These are phyloP conservation scores for Candolleomyces eurysporus DNA, from an alignment of 768 basidiomycete species.

Conservation along the genomic window DNA sequence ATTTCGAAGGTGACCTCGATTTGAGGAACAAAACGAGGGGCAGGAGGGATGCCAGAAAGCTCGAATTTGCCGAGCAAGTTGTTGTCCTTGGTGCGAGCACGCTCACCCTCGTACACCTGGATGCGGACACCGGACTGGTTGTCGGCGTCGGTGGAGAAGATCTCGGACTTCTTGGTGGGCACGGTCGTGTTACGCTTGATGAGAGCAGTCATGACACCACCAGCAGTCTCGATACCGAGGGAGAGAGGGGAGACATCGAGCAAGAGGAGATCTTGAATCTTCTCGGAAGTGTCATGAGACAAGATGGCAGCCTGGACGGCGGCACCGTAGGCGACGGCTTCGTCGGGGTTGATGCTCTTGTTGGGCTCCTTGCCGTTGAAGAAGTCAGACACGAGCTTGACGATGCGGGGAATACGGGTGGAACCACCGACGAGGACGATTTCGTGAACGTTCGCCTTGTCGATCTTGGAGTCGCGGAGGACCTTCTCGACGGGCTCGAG, in stretches of 20 bases:
- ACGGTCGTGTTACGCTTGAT: constrained; percentile 4
- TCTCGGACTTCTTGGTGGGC: constrained; percentile 10
- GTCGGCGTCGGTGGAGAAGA: constrained; percentile 11
- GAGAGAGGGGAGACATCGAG: constrained; percentile 7
- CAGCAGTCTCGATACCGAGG: no score
- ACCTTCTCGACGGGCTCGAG: constrained; percentile 98
- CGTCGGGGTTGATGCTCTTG: no score
- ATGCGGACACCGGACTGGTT: constrained; percentile 10
- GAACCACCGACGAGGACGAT: constrained; percentile 97
- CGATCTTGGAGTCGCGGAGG: constrained; percentile 96
- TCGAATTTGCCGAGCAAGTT: constrained; percentile 10
- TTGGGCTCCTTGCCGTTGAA: constrained; percentile 69
- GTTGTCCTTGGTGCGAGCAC: constrained; percentile 9
- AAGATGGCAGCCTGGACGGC: constrained; percentile 97
- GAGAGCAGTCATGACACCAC: no score
- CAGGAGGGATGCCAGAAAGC: constrained; percentile 10
- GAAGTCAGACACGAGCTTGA: constrained; percentile 96
- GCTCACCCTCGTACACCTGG: constrained; percentile 12
- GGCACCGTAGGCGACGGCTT: constrained; percentile 93
- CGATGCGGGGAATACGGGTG: constrained; percentile 94
- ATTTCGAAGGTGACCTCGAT: constrained; percentile 98
- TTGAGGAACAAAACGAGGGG: constrained; percentile 87
- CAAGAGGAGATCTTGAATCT: constrained; percentile 10
- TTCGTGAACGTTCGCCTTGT: constrained; percentile 93
- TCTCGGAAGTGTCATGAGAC: constrained; percentile 87